Evolutionary conservation across 2,329 filamentous ascomycete species (phyloP).

Genomic region (Epichloe gansuensis): DNA sequence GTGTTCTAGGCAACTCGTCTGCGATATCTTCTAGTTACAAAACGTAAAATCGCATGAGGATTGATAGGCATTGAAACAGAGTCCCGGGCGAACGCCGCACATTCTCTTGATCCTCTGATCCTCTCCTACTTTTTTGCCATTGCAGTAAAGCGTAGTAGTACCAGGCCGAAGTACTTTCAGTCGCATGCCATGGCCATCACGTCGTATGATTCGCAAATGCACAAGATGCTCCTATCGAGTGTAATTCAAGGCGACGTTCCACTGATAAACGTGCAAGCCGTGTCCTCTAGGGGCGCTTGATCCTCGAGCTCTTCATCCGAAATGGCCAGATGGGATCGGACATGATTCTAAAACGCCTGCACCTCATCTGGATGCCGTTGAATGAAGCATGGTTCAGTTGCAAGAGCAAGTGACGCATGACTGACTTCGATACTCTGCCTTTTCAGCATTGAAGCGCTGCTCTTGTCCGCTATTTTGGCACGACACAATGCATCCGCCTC

Average conservation of each 20-base stretch:
- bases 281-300: neutral
- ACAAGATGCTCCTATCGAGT: neutral
- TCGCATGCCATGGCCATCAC: neutral
- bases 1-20: neutral
- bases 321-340: conserved; percentile 17
- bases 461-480: neutral
- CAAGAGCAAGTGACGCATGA: too few species aligned
- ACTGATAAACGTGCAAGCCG: neutral
- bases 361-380: conserved; percentile 14
- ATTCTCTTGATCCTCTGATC: neutral
- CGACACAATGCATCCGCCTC: neutral
- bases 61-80: neutral
- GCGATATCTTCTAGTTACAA: neutral
- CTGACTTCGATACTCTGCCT: neutral
- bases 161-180: too few species aligned
- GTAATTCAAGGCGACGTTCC: too few species aligned
- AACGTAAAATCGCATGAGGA: neutral
- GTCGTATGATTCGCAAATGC: neutral
- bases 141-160: too few species aligned
- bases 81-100: neutral
- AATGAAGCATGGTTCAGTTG: neutral
- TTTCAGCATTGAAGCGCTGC: too few species aligned
- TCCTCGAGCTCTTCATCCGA: conserved; percentile 19
- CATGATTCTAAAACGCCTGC: conserved; percentile 19
- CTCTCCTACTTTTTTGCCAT: neutral